phyloP scores from a whole-genome alignment of 2,329 filamentous ascomycete genomes.

The Lachnellula occidentalis region DNA sequence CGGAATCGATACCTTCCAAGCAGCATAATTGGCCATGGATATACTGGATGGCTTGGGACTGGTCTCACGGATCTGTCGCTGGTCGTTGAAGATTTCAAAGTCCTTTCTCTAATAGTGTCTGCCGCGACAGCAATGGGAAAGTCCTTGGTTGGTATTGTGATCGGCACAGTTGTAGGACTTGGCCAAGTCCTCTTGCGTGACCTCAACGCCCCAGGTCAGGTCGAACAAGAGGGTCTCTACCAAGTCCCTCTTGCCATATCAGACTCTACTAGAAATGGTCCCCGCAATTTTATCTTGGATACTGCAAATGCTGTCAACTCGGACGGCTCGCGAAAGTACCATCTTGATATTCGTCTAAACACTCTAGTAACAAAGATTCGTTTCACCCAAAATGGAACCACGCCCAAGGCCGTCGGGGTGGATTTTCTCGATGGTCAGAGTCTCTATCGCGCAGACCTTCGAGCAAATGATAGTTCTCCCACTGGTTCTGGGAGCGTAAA shows the following conservation, averaged over 20 bases:
- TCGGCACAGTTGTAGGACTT: slow-evolving; percentile 11
- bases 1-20: slow-evolving; percentile 37
- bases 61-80: neutral
- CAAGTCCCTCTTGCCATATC: no score
- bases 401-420: slow-evolving; percentile 34
- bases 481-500: slow-evolving; percentile 16
- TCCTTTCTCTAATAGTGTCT: no score
- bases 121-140: neutral
- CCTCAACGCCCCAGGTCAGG: neutral
- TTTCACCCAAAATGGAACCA: slow-evolving; percentile 21
- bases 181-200: slow-evolving; percentile 16
- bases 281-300: slow-evolving; percentile 24
- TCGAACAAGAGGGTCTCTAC: no score
- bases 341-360: slow-evolving; percentile 15
- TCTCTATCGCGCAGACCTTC: slow-evolving; percentile 40
- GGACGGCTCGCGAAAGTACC: slow-evolving; percentile 19
- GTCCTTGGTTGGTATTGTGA: slow-evolving; percentile 6
- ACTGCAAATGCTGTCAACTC: slow-evolving; percentile 11
- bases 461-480: slow-evolving; percentile 9
- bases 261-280: no score
- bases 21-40: slow-evolving; percentile 27
- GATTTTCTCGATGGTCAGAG: slow-evolving; percentile 38
- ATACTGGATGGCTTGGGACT: slow-evolving; percentile 28
- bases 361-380: slow-evolving; percentile 38
- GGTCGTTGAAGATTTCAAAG: no score